phyloP scores from a whole-genome alignment of 495 filamentous ascomycete genomes.

The Umbilicaria muhlenbergii region DNA sequence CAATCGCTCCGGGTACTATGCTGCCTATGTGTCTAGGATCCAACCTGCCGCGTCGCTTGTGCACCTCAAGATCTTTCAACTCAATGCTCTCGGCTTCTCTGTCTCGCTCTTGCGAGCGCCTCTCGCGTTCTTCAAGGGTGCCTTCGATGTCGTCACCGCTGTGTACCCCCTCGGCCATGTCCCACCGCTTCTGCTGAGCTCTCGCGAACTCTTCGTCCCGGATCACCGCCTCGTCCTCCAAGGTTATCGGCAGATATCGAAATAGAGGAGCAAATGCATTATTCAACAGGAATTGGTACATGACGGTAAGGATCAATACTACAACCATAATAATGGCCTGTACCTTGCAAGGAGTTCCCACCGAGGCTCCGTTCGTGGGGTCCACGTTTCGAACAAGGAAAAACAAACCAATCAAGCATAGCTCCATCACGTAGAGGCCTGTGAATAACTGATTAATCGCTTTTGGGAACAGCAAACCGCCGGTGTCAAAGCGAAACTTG shows the following conservation, averaged over 20 bases:
- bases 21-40: conserved; percentile 8
- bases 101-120: conserved; percentile 19
- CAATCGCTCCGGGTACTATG: conserved; percentile 6
- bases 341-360: conserved; percentile 41
- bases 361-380: conserved; percentile 21
- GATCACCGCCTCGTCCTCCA: conserved; percentile 85
- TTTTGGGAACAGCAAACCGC: conserved; percentile 79
- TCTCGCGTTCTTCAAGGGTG: conserved; percentile 25
- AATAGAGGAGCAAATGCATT: conserved; percentile 75
- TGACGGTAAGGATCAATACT: conserved; percentile 47
- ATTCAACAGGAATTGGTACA: conserved; percentile 74
- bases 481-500: conserved; percentile 81
- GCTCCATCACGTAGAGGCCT: conserved; percentile 87
- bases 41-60: conserved; percentile 10
- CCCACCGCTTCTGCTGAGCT: conserved; percentile 48
- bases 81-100: conserved; percentile 42
- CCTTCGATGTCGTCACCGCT: conserved; percentile 29
- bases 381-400: conserved; percentile 58
- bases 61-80: conserved; percentile 33
- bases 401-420: conserved; percentile 82
- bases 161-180: conserved; percentile 32
- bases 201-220: conserved; percentile 79
- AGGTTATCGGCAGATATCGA: conserved; percentile 80
- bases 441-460: conserved; percentile 96
- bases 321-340: conserved; percentile 89